A percentile compares a stretch with the other conserved stretches of the same genome.
These are phyloP conservation scores for Mycena crocata DNA, from an alignment of 768 basidiomycete genomes.

Conservation along the genomic window DNA sequence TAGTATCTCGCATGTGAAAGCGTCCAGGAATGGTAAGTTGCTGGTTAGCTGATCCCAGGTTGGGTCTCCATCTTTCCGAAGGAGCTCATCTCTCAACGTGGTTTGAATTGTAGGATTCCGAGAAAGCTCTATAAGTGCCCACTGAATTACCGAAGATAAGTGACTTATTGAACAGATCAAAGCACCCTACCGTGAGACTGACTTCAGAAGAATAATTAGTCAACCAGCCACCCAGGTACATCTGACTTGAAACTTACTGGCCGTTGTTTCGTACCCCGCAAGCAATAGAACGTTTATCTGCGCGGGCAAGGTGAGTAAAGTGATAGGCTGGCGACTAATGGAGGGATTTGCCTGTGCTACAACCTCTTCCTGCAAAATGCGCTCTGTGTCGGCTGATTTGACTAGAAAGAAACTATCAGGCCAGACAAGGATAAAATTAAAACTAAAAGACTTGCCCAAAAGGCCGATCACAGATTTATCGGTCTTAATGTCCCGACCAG, in stretches of 20 bases:
- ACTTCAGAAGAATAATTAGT: not conserved
- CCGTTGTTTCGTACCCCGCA: slow-evolving; percentile 17
- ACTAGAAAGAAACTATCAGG: not conserved
- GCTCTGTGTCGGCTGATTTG: not conserved
- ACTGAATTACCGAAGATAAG: slow-evolving; percentile 27
- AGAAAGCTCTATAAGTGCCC: slow-evolving; percentile 51
- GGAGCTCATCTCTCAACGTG: slow-evolving; percentile 46
- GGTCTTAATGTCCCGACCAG: not conserved
- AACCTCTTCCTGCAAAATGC: slow-evolving; percentile 9
- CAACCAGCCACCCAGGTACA: not conserved
- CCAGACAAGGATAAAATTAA: not conserved
- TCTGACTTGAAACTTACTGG: not conserved
- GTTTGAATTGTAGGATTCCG: slow-evolving; percentile 43
- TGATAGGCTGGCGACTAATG: not conserved
- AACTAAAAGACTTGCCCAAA: not conserved
- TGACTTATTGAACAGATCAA: not conserved
- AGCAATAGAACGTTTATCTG: slow-evolving; percentile 13
- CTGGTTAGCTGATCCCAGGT: slow-evolving; percentile 16
- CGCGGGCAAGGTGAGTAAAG: not conserved
- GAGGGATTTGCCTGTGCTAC: not conserved
- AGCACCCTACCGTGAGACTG: slow-evolving; percentile 9
- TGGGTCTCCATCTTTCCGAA: not conserved
- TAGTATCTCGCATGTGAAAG: slow-evolving; percentile 52
- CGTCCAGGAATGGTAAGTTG: slow-evolving; percentile 53
- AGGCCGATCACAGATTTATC: slow-evolving; percentile 15